Evolutionary conservation across 352 stramenopile genomes (phyloP).

Genomic region (Phytophthora sansomeana): DNA sequence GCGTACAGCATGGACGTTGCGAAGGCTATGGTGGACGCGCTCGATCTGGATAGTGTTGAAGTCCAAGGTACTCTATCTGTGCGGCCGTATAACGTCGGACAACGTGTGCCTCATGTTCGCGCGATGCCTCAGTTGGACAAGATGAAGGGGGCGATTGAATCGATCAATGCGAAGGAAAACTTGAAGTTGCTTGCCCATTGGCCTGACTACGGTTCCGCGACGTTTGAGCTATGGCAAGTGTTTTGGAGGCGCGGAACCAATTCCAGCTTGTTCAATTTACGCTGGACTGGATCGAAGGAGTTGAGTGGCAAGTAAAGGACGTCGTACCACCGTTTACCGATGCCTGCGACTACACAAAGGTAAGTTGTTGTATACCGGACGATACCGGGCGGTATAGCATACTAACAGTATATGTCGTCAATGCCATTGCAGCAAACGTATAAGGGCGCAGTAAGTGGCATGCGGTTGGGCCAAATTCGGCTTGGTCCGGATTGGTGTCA

Average conservation of each 20-base stretch:
- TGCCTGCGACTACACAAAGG: slow-evolving; percentile 1
- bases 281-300: slow-evolving; percentile 2
- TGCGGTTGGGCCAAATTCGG: neutral
- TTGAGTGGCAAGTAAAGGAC: slow-evolving; percentile 8
- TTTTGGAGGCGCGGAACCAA: neutral
- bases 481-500: neutral
- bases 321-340: slow-evolving; percentile 1
- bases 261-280: slow-evolving; percentile 3
- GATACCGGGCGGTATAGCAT: neutral
- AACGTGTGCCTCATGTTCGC: neutral
- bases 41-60: neutral
- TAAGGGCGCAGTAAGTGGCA: neutral
- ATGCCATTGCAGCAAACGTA: slow-evolving; percentile 1
- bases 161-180: neutral
- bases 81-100: slow-evolving; percentile 1
- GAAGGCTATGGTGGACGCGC: neutral
- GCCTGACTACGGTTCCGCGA: slow-evolving; percentile 5
- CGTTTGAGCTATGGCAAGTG: neutral
- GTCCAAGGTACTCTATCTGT: neutral
- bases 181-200: neutral
- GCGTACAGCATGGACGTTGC: slow-evolving; percentile 7
- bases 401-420: neutral
- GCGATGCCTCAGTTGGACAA: slow-evolving; percentile 8
- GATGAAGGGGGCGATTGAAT: neutral
- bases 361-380: neutral